Percentiles rank a stretch among this genome's conserved stretches.
These are phyloP conservation scores for Apophysomyces ossiformis DNA, from an alignment of 371 early-diverging fungal genomes.

Conservation along the genomic window DNA sequence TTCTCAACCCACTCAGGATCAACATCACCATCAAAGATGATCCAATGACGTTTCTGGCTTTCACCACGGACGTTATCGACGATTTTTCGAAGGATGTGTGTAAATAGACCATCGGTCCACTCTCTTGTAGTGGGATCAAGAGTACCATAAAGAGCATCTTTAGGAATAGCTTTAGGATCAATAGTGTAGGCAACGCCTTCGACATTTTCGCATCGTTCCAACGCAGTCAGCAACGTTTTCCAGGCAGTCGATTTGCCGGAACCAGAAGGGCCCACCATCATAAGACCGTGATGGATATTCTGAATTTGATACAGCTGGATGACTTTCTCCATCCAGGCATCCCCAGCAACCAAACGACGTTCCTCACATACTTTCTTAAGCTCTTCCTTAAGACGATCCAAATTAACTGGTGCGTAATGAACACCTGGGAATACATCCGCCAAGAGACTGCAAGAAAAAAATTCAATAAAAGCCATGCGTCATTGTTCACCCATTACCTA, in stretches of 20 bases:
- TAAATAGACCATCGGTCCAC: conserved; percentile 99
- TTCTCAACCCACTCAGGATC: conserved; percentile 99
- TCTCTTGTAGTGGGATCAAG: conserved; percentile 98
- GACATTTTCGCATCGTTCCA: conserved; percentile 86
- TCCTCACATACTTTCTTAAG: conserved; percentile 82
- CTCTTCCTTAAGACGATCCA: conserved; percentile 77
- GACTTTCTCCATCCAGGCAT: conserved; percentile 95
- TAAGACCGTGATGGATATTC: conserved; percentile 97
- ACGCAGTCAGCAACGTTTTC: conserved; percentile 87
- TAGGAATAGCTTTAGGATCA: conserved; percentile 98
- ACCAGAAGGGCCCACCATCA: conserved; percentile 99
- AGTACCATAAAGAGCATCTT: conserved; percentile 95
- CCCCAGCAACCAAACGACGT: conserved; percentile 76
- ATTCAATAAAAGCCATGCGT: background rate
- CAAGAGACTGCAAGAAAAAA: conserved; percentile 63
- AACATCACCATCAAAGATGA: conserved; percentile 99
- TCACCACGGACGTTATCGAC: conserved; percentile 98
- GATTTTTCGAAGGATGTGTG: conserved; percentile 95
- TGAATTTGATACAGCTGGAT: conserved; percentile 97
- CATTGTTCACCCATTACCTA: conserved; percentile 44
- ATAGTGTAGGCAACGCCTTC: conserved; percentile 95
- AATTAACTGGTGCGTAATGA: conserved; percentile 80
- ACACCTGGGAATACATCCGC: conserved; percentile 97
- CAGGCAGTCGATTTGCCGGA: conserved; percentile 95
- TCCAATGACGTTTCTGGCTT: conserved; percentile 94